Percentiles rank a stretch among this genome's conserved stretches.
Evolutionary conservation across 2,329 filamentous ascomycete genomes (phyloP).

Genomic region (Calcarisporium arbuscula): DNA sequence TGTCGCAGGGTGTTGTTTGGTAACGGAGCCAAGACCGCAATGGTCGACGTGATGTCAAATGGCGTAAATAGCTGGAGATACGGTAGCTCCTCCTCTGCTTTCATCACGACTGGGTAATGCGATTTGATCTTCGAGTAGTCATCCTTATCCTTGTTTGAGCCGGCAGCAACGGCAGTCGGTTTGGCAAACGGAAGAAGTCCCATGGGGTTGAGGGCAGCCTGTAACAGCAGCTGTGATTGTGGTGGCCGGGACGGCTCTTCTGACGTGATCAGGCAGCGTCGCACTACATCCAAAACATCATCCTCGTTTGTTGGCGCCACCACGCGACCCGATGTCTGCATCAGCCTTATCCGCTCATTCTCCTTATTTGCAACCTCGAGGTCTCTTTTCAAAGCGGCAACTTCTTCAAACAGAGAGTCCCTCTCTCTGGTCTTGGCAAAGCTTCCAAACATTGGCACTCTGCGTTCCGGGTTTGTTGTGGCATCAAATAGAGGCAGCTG

Average conservation of each 20-base stretch:
- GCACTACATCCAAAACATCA: conserved; percentile 34
- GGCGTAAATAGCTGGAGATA: conserved; percentile 68
- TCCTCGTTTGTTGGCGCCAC: conserved; percentile 27
- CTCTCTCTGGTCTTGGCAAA: conserved; percentile 45
- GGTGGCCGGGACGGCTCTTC: conserved; percentile 20
- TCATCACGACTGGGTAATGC: conserved; percentile 59
- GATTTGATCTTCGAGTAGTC: conserved; percentile 42
- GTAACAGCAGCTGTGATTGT: conserved; percentile 36
- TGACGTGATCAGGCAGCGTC: conserved; percentile 30
- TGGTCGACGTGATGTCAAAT: conserved; percentile 52
- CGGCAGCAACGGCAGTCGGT: conserved; percentile 18
- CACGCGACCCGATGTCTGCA: conserved; percentile 32
- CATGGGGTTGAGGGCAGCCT: conserved; percentile 44
- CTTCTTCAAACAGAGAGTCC: conserved; percentile 47
- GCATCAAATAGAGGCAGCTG: conserved; percentile 7
- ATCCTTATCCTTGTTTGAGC: conserved; percentile 18
- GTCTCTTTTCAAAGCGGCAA: conserved; percentile 52
- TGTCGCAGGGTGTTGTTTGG: conserved; percentile 36
- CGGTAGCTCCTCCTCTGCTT: conserved; percentile 57
- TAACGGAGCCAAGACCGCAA: conserved; percentile 36
- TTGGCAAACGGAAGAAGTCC: conserved; percentile 45
- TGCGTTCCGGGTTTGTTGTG: conserved; percentile 32
- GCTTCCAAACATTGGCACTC: conserved; percentile 33
- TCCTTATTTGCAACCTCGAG: conserved; percentile 50
- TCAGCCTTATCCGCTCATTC: conserved; percentile 45